phyloP scores from a whole-genome alignment of 1,284 basidiomycete genomes.

The Fomes fomentarius region DNA sequence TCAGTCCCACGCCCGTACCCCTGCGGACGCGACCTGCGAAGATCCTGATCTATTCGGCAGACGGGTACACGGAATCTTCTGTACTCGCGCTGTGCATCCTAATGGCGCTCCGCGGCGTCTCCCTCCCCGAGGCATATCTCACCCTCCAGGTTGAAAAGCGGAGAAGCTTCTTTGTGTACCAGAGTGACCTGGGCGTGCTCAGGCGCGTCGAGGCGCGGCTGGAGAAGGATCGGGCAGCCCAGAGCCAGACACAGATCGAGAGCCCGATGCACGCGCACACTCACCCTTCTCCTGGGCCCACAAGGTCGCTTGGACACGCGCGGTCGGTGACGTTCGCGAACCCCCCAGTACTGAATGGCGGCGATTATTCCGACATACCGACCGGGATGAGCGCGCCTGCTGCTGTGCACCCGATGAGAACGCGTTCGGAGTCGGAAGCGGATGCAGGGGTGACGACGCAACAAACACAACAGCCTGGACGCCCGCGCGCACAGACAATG shows the following conservation, averaged over 20 bases:
- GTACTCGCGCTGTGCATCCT: conserved; percentile 87
- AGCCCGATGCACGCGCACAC: neutral
- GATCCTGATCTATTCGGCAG: conserved; percentile 75
- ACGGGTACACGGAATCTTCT: conserved; percentile 90
- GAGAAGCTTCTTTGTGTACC: conserved; percentile 91
- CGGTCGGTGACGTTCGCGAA: conserved; percentile 55
- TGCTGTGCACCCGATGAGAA: conserved; percentile 20
- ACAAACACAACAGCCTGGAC: conserved; percentile 28
- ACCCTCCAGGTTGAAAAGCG: conserved; percentile 75
- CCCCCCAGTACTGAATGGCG: conserved; percentile 27
- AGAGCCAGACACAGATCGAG: conserved; percentile 5
- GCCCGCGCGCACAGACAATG: conserved; percentile 72
- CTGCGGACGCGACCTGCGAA: conserved; percentile 61
- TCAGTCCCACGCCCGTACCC: conserved; percentile 26
- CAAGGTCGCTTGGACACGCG: conserved; percentile 28
- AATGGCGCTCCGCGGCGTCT: conserved; percentile 77
- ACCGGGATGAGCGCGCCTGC: conserved; percentile 26
- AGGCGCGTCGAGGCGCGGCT: conserved; percentile 72
- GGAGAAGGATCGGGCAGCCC: conserved; percentile 42
- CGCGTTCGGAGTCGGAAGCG: conserved; percentile 25
- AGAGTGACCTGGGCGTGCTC: conserved; percentile 78
- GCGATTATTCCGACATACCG: conserved; percentile 6
- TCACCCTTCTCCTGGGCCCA: conserved; percentile 4
- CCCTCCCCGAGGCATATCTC: conserved; percentile 89
- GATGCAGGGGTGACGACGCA: conserved; percentile 8